Conservation (phyloP, 2,329 filamentous ascomycete genomes). For the Paracorniculantispora psalliotae region DNA sequence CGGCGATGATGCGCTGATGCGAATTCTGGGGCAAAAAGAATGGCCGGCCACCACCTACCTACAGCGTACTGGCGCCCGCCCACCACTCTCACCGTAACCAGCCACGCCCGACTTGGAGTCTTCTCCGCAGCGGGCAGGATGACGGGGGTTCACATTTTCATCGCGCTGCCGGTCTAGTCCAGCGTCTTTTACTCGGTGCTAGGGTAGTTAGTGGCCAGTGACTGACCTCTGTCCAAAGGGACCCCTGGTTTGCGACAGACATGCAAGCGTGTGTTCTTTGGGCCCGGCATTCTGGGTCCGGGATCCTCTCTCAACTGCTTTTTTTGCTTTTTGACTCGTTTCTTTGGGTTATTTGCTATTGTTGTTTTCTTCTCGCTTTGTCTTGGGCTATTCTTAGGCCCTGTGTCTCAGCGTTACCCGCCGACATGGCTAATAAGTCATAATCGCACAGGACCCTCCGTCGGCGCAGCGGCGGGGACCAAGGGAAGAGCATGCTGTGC, state of each 20-base stretch:
- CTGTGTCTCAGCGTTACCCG: background rate
- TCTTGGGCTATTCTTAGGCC: conserved; percentile 1
- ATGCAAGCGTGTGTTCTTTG: background rate
- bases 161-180: no score
- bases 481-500: no score
- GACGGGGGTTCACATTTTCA: no score
- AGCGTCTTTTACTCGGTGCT: no score
- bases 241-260: no score
- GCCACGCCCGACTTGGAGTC: no score
- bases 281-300: background rate
- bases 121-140: no score
- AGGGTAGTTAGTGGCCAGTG: no score
- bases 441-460: no score
- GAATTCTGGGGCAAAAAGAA: background rate
- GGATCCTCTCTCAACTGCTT: background rate
- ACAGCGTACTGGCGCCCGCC: background rate
- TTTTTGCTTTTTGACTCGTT: background rate
- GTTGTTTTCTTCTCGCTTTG: background rate
- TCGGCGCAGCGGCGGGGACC: no score
- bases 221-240: no score
- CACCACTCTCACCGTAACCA: conserved; percentile 7
- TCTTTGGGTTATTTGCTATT: background rate
- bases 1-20: conserved; percentile 4
- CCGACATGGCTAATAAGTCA: no score
- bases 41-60: background rate